Conservation (phyloP, 169 alveolate species). For the Plasmodium falciparum region DNA sequence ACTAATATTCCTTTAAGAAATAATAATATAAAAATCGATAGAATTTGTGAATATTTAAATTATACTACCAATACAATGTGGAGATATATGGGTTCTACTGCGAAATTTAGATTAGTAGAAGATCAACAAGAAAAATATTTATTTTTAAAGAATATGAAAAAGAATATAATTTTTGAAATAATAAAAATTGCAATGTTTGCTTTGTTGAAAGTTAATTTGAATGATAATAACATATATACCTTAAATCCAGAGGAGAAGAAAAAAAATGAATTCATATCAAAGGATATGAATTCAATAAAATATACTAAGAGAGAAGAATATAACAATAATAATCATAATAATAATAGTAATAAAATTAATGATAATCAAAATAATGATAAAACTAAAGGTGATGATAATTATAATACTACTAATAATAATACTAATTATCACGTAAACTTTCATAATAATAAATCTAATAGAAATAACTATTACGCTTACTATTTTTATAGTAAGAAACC, state of each 20-base stretch:
- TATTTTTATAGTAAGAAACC: no score
- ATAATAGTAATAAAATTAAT: not conserved
- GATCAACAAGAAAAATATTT: conserved; percentile 75
- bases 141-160: conserved; percentile 67
- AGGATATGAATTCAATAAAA: not conserved
- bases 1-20: conserved; percentile 46
- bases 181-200: conserved; percentile 75
- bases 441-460: not conserved
- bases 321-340: not conserved
- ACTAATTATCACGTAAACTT: not conserved
- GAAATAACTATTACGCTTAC: not conserved
- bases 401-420: not conserved
- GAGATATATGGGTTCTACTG: conserved; percentile 75
- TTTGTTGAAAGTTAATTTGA: conserved; percentile 56
- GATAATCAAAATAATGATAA: not conserved
- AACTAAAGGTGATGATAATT: not conserved
- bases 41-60: conserved; percentile 64
- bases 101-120: conserved; percentile 37
- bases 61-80: conserved; percentile 51
- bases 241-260: not conserved
- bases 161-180: conserved; percentile 67
- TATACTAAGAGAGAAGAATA: not conserved
- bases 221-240: conserved; percentile 72
- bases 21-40: conserved; percentile 52
- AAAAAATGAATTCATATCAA: not conserved